A percentile compares a stretch with the other conserved stretches of the same genome.
Conservation (phyloP, 1,139 yeast species). For the Debaryomycetaceae sp. region DNA sequence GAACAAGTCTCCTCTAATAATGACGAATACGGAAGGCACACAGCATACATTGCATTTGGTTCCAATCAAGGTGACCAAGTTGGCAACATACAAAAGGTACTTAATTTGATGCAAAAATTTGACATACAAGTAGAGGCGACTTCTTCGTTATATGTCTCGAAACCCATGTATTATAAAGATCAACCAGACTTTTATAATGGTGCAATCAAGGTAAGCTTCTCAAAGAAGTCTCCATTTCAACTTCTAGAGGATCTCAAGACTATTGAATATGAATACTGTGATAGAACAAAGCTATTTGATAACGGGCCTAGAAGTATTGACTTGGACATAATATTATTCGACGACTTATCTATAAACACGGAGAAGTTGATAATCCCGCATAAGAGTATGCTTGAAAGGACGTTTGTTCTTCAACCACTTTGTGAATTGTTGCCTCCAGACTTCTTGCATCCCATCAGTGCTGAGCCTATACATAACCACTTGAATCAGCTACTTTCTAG, state of each 20-base stretch:
- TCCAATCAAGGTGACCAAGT: conserved; percentile 78
- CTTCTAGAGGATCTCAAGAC: conserved; percentile 61
- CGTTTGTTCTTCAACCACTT: conserved; percentile 86
- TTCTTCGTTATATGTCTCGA: conserved; percentile 80
- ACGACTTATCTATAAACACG: conserved; percentile 51
- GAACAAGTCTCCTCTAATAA: conserved; percentile 15
- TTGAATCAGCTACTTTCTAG: conserved; percentile 51
- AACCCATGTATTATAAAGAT: conserved; percentile 85
- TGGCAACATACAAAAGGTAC: conserved; percentile 55
- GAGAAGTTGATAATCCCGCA: conserved; percentile 76
- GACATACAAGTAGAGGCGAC: conserved; percentile 53
- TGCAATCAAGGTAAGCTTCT: conserved; percentile 55
- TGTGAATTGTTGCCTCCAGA: conserved; percentile 72
- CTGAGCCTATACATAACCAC: conserved; percentile 73
- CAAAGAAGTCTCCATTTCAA: conserved; percentile 57
- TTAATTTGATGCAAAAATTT: conserved; percentile 42
- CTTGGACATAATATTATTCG: conserved; percentile 78
- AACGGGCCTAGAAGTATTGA: conserved; percentile 94
- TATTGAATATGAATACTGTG: conserved; percentile 69
- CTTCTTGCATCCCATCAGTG: conserved; percentile 73
- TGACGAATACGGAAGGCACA: conserved; percentile 30
- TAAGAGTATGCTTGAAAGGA: conserved; percentile 79
- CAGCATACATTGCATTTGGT: conserved; percentile 82
- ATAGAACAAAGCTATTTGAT: conserved; percentile 73
- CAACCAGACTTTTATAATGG: conserved; percentile 87